Percentiles rank a stretch among this genome's conserved stretches.
Conservation (phyloP, 306 rosid species). For the Trifolium fragiferum region DNA sequence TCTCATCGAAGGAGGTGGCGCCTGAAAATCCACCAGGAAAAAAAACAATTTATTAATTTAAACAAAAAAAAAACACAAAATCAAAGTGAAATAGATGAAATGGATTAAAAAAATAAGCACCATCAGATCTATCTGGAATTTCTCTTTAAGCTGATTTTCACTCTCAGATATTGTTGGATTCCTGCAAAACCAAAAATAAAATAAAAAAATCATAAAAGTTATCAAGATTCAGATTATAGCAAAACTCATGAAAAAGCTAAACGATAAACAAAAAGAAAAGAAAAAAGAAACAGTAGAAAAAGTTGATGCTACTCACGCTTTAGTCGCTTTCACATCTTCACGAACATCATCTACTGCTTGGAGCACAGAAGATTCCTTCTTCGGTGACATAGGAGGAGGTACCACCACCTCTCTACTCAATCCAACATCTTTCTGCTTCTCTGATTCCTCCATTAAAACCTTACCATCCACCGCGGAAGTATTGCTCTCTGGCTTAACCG, state of each 20-base stretch:
- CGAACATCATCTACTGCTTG: constrained; percentile 66
- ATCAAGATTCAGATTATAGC: constrained; percentile 38
- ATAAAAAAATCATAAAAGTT: constrained; percentile 28
- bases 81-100: neutral
- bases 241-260: constrained; percentile 23
- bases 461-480: constrained; percentile 51
- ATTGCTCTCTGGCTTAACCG: constrained; percentile 57
- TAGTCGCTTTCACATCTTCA: constrained; percentile 66
- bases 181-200: constrained; percentile 49
- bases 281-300: constrained; percentile 8
- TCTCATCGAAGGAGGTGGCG: constrained; percentile 74
- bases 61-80: neutral
- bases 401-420: constrained; percentile 55
- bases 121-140: constrained; percentile 93
- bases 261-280: neutral
- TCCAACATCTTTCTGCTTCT: constrained; percentile 51
- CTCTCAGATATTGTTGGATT: constrained; percentile 48
- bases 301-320: constrained; percentile 71
- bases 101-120: constrained; percentile 50
- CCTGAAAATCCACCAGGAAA: constrained; percentile 54
- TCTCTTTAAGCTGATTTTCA: constrained; percentile 75
- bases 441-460: constrained; percentile 55
- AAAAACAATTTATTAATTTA: neutral
- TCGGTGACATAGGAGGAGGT: constrained; percentile 71
- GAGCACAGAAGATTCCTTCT: constrained; percentile 61